phyloP scores from a whole-genome alignment of 441 rosid genomes.

The Raphanus hybrid region DNA sequence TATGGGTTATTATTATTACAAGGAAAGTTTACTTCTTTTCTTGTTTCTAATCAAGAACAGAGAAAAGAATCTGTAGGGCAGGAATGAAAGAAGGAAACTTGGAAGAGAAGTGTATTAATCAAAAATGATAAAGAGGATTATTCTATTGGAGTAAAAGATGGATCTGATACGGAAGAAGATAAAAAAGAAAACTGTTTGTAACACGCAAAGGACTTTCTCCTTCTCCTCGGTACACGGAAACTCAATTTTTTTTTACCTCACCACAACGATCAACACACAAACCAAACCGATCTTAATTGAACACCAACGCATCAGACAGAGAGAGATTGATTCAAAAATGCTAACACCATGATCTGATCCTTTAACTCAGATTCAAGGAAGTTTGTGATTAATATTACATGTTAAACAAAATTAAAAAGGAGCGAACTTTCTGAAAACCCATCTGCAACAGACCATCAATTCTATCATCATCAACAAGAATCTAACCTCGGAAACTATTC shows the following conservation, averaged over 20 bases:
- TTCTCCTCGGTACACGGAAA: slow-evolving; percentile 44
- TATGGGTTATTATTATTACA: neutral
- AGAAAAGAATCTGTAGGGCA: slow-evolving; percentile 24
- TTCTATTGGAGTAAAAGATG: slow-evolving; percentile 54
- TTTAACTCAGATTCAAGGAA: slow-evolving; percentile 24
- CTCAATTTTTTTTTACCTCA: slow-evolving; percentile 47
- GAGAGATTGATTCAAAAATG: slow-evolving; percentile 40
- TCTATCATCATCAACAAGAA: slow-evolving; percentile 40
- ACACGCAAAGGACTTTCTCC: slow-evolving; percentile 63
- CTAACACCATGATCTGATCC: slow-evolving; percentile 13
- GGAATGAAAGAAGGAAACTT: slow-evolving; percentile 49
- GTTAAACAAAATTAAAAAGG: slow-evolving; percentile 31
- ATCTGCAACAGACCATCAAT: slow-evolving; percentile 49
- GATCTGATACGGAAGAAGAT: slow-evolving; percentile 41
- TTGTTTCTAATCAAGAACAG: slow-evolving; percentile 10
- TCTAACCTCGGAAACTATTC: slow-evolving; percentile 40
- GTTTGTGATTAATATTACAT: slow-evolving; percentile 14
- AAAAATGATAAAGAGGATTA: slow-evolving; percentile 49
- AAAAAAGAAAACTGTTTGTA: slow-evolving; percentile 42
- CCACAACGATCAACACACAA: slow-evolving; percentile 30
- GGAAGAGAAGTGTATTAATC: slow-evolving; percentile 54
- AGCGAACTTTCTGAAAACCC: slow-evolving; percentile 52
- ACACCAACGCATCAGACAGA: slow-evolving; percentile 32
- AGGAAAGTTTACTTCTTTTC: neutral
- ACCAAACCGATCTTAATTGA: slow-evolving; percentile 22